phyloP scores from a whole-genome alignment of 371 early-diverging fungal species.

The Haplosporangium sp. region DNA sequence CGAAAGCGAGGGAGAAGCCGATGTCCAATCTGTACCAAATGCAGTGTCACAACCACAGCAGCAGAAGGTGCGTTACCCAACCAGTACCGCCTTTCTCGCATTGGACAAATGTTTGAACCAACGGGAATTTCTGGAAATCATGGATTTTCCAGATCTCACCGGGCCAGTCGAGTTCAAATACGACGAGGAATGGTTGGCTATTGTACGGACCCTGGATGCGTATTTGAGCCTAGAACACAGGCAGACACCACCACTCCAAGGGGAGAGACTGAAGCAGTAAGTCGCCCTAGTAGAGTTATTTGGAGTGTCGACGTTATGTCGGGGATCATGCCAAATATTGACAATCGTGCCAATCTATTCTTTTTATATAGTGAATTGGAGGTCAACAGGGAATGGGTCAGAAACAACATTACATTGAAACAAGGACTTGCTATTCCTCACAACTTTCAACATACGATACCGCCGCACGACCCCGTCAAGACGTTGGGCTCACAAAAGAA shows the following conservation, averaged over 20 bases:
- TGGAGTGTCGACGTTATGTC: background rate
- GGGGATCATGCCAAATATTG: no score
- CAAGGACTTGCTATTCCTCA: conserved; percentile 70
- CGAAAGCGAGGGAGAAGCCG: conserved; percentile 51
- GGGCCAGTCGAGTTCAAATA: conserved; percentile 62
- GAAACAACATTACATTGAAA: conserved; percentile 36
- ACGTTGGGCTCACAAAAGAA: conserved; percentile 38
- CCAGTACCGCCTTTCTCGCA: conserved; percentile 67
- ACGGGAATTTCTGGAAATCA: conserved; percentile 66
- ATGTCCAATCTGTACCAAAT: background rate
- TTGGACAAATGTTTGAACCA: conserved; percentile 73
- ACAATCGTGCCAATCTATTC: background rate
- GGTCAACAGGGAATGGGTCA: conserved; percentile 60
- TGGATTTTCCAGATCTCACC: conserved; percentile 68
- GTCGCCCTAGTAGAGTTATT: background rate
- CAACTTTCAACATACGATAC: conserved; percentile 71
- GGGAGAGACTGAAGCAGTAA: conserved; percentile 27
- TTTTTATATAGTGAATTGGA: conserved; percentile 47
- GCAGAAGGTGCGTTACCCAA: conserved; percentile 2
- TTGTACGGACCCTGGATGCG: conserved; percentile 56
- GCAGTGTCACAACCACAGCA: background rate
- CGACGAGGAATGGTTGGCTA: conserved; percentile 90
- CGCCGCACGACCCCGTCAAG: conserved; percentile 52
- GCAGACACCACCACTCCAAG: conserved; percentile 15
- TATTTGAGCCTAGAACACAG: conserved; percentile 17